Base-by-base conservation (phyloP, 495 filamentous ascomycete genomes). In the Penicillium soppii region DNA sequence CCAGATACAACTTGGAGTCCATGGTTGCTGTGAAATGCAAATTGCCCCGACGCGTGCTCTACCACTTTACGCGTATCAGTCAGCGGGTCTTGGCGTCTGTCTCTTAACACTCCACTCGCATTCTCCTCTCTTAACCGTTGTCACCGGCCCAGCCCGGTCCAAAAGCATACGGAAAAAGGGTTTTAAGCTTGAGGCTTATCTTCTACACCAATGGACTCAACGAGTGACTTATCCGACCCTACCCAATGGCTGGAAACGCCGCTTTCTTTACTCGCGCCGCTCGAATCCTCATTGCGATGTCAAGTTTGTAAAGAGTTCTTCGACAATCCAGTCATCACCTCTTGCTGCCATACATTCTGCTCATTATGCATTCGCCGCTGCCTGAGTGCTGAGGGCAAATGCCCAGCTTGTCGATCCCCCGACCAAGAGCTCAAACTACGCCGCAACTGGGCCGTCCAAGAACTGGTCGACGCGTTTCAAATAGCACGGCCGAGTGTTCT, bases 261-360 rank as follows among this genome's bases (percentile, higher is more conserved):
- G 1, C 75, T 97, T 7, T 77, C 85, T 2, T 70, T 78, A 27
- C 79, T 98, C 48, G 75, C 83, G 41, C 75, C 85, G 5, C 80
- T 99, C 47, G 94, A 99, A 60, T 82, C 89, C 33, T 82, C 89
- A 13, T 79, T 99, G 13, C 89, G 92, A 55, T 99, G 94, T 69
- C 88, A 97, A 60, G 87, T 99, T 50, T 99, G 94, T 80, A 97
- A 97, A 70, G 94, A 99, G 66, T 95, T 97, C 69, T 97, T 88
- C 73, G 80, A 82, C 52, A 91, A 89, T 19, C 94, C 94, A 1
- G 92, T 99, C 76, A 85, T 97, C 46, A 99, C 94, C 1, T 87
- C 86, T 0, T 99, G 94, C 76, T 87, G 82, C 35, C 94, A 99
- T 67, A 97, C 94, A 0, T 99, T 99, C 65, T 99, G 94, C 77